Percentiles rank a stretch among this genome's conserved stretches.
Conservation (phyloP, 1,139 yeast genomes). For the Torulaspora pretoriensis region DNA sequence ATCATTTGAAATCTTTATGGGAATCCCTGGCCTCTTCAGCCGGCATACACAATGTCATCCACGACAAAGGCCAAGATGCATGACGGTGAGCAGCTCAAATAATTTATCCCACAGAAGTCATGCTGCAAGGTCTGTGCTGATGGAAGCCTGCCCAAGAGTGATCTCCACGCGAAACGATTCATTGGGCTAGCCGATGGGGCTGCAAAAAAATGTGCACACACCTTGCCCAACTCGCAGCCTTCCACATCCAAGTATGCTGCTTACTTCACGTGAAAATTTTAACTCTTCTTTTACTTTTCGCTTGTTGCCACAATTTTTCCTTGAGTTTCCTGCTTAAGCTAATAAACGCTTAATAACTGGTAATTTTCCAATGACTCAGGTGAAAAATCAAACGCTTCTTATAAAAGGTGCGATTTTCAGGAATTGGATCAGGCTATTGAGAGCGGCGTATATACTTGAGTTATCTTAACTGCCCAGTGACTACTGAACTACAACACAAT, state of each 20-base stretch:
- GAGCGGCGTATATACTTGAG: background rate
- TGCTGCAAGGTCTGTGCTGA: background rate
- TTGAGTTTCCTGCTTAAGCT: background rate
- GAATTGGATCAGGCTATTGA: background rate
- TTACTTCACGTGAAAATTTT: background rate
- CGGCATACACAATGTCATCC: constrained; percentile 1
- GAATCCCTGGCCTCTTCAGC: constrained; percentile 16
- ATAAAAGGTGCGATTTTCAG: background rate
- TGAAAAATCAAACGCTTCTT: constrained; percentile 1
- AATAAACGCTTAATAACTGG: background rate
- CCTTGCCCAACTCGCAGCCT: no score
- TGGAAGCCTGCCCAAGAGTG: background rate
- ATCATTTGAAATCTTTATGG: constrained; percentile 24
- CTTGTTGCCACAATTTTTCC: constrained; percentile 1
- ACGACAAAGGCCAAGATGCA: background rate
- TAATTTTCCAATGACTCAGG: background rate
- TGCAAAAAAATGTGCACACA: no score
- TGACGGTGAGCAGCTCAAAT: background rate
- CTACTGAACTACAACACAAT: constrained; percentile 5
- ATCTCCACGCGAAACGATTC: background rate
- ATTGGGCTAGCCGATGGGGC: no score
- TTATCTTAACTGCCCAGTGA: background rate
- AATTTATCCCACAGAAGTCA: background rate
- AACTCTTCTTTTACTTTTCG: constrained; percentile 1
- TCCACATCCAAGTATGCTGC: background rate